Base-by-base conservation (phyloP, 2,329 filamentous ascomycete species). In the Diaporthe sp. region DNA sequence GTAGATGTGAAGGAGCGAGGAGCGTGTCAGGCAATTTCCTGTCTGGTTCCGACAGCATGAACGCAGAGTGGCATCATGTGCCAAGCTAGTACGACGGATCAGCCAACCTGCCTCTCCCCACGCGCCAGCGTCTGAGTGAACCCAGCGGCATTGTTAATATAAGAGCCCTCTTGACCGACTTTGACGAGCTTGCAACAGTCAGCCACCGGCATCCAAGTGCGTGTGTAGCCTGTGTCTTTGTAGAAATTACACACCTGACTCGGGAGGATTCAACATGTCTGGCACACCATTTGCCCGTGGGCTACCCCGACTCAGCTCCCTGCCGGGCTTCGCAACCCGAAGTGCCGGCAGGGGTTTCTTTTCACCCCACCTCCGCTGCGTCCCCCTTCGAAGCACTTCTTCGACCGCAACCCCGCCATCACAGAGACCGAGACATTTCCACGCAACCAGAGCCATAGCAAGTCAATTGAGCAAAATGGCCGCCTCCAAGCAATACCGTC, bases 401-500 rank as follows among this genome's bases (percentile, higher is more conserved):
- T 61, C 74, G 58, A 62, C 69, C 58, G 71, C 73, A 79, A 80
- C 82, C 79, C 81, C 81, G 80, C 81, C 78, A 81, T 78, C 77
- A 75, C 75, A 74, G 75, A 71, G 58, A 74, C 61, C 46, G 69
- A 72, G 62, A 74, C 46, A 55, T 74, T 77, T 75, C 72, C 77
- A 78, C 73, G 74, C 76, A 73, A 76, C 76, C 59, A 70, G 76
- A 28, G 51, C 77, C 51, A 75, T 31, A 78, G 76, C 59, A 74
- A 61, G 37, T 37, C 79, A 76, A 78, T 78, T 78, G 53, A 81
- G 78, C 81, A 88, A 82, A 78, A 98, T 98, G 95, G 89, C 94
- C 83, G 85, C 92, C 80, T 83, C 86, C 81, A 94, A 95, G 87
- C 93, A 95, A 86, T 98, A 94, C 88, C 90, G 94, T 86, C 94